phyloP scores from a whole-genome alignment of 2,329 filamentous ascomycete genomes.

The Claviceps paspali region DNA sequence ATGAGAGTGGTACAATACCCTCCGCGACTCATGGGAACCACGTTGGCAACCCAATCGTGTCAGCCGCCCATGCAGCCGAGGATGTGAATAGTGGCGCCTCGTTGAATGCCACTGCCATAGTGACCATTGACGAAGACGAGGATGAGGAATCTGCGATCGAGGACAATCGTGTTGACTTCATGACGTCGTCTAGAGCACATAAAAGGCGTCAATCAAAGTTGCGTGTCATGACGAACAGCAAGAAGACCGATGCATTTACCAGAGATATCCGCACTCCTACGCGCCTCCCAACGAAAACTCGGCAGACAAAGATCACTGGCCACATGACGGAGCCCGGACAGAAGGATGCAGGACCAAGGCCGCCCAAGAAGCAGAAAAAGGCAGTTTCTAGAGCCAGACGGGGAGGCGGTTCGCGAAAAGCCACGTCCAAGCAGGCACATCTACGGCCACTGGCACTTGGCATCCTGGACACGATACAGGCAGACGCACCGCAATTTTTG shows the following conservation, averaged over 20 bases:
- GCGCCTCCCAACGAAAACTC: constrained; percentile 7
- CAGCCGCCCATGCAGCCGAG: not conserved
- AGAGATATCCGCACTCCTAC: constrained; percentile 10
- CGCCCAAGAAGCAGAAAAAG: not conserved
- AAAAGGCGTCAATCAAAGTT: constrained; percentile 24
- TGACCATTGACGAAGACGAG: constrained; percentile 13
- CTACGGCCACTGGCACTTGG: constrained; percentile 32
- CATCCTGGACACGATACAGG: constrained; percentile 44
- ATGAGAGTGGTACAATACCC: not conserved
- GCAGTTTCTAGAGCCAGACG: not conserved
- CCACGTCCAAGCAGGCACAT: not conserved
- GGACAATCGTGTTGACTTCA: constrained; percentile 35
- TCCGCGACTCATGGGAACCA: not conserved
- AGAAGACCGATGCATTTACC: constrained; percentile 12
- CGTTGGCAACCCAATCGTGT: not conserved
- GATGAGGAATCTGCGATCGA: constrained; percentile 28
- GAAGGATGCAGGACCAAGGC: not conserved
- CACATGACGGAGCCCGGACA: constrained; percentile 9
- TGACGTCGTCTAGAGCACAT: constrained; percentile 27
- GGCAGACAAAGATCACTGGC: constrained; percentile 20
- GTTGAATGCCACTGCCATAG: not conserved
- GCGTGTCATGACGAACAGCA: constrained; percentile 11
- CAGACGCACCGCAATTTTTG: constrained; percentile 39
- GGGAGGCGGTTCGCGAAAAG: not conserved
- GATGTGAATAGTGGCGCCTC: not conserved